Conservation (phyloP, 345 rosid species). For the Sisymbrium altissimum region DNA sequence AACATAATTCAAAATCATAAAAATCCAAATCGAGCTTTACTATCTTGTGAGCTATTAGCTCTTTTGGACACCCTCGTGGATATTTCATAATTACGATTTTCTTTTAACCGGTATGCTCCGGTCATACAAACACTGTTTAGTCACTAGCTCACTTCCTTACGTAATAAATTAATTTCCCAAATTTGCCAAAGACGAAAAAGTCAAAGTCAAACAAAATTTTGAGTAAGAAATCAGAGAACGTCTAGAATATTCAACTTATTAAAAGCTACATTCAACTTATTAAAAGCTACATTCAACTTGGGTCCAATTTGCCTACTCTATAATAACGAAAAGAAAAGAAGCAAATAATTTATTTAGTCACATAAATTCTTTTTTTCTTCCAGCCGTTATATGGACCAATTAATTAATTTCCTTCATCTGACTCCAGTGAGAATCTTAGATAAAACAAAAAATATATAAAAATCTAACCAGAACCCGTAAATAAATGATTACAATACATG, state of each 20-base stretch:
- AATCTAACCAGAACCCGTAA: neutral
- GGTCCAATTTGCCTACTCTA: conserved; percentile 27
- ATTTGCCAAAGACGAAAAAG: neutral
- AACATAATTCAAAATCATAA: too few relatives aligned
- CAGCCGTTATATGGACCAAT: neutral
- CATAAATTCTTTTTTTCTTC: neutral
- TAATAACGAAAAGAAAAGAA: neutral
- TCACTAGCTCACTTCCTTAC: too few relatives aligned
- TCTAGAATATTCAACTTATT: conserved; percentile 15
- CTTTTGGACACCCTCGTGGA: too few relatives aligned
- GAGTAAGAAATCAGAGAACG: conserved; percentile 3
- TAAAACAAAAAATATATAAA: neutral
- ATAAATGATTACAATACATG: neutral
- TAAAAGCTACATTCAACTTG: neutral
- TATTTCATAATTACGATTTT: too few relatives aligned
- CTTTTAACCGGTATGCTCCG: too few relatives aligned
- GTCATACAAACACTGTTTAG: too few relatives aligned
- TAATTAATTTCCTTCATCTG: neutral
- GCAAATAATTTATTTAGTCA: neutral
- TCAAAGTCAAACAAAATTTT: conserved; percentile 13
- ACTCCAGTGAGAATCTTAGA: conserved; percentile 3
- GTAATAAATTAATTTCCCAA: neutral
- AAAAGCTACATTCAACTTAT: neutral
- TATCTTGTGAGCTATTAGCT: too few relatives aligned
- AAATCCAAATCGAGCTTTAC: too few relatives aligned